phyloP scores from a whole-genome alignment of 176 grass and related monocot species.

The Carex scoparia region DNA sequence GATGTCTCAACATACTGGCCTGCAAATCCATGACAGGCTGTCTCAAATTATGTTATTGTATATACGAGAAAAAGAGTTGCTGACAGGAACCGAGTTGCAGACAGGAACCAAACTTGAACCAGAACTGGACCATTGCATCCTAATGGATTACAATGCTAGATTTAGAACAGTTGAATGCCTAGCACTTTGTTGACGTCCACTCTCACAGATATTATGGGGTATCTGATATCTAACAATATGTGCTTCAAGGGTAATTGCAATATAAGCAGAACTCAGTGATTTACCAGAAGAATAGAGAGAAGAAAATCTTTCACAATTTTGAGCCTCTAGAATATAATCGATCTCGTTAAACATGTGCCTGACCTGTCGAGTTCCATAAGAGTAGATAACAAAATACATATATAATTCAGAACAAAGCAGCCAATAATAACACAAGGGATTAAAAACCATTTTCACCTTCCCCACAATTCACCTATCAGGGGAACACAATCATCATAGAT shows the following conservation, averaged over 20 bases:
- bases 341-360: slow-evolving; percentile 99
- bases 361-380: slow-evolving; percentile 44
- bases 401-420: neutral
- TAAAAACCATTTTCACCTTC: neutral
- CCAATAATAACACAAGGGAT: neutral
- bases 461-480: neutral
- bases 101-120: neutral
- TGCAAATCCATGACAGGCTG: neutral
- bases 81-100: neutral
- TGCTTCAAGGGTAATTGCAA: neutral
- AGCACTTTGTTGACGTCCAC: neutral
- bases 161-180: neutral
- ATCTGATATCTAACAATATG: neutral
- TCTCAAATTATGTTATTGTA: neutral
- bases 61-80: neutral
- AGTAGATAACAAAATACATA: neutral
- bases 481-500: neutral
- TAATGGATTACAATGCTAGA: neutral
- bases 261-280: neutral
- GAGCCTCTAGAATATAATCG: slow-evolving; percentile 79
- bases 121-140: neutral
- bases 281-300: slow-evolving; percentile 58
- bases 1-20: neutral
- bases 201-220: neutral
- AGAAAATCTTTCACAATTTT: slow-evolving; percentile 91